phyloP scores from a whole-genome alignment of 257 asterid genomes.

The Solanum virginianum region DNA sequence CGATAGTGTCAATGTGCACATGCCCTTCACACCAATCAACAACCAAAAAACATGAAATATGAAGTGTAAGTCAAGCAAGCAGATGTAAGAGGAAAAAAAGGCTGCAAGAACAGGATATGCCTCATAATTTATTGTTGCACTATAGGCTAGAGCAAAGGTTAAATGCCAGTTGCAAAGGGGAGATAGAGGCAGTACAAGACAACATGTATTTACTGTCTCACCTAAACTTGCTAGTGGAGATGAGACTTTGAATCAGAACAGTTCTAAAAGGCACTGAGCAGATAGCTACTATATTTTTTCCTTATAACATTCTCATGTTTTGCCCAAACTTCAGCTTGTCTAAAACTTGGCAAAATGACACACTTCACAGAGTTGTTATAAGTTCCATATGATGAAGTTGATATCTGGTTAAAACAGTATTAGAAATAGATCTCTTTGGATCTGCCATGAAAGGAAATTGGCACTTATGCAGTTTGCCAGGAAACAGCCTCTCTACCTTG shows the following conservation, averaged over 20 bases:
- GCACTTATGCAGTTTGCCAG: background rate
- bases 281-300: background rate
- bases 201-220: background rate
- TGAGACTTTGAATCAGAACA: background rate
- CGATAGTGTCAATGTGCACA: constrained; percentile 78
- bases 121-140: background rate
- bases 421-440: background rate
- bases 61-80: background rate
- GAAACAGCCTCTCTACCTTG: background rate
- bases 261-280: background rate
- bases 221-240: background rate
- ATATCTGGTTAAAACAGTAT: background rate
- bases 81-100: background rate
- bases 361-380: background rate
- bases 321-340: background rate
- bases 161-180: background rate
- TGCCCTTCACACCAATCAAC: constrained; percentile 42
- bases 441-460: background rate
- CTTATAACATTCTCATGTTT: background rate
- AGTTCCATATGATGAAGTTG: background rate
- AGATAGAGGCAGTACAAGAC: background rate
- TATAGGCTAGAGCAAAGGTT: background rate
- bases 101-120: background rate
- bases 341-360: background rate
- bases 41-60: background rate